Conservation (phyloP, 192 early-diverging fungal genomes). For the Gamsiella multidivaricata region DNA sequence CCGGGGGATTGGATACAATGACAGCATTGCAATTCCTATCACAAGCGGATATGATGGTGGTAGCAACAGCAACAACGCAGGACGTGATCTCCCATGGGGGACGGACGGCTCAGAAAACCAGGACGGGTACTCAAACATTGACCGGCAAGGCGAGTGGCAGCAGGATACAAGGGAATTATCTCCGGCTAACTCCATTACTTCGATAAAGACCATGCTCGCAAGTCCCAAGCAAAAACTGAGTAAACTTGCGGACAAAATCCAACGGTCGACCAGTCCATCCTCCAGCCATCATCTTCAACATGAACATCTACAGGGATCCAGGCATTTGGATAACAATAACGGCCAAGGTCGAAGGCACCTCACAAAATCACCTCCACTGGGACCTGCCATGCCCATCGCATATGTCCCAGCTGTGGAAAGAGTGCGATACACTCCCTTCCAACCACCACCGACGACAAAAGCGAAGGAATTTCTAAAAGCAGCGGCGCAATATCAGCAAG, state of each 20-base stretch:
- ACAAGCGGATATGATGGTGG: neutral
- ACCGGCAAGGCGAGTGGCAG: slow-evolving; percentile 38
- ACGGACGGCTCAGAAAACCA: slow-evolving; percentile 18
- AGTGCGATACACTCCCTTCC: slow-evolving; percentile 56
- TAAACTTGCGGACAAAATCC: slow-evolving; percentile 49
- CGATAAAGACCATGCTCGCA: slow-evolving; percentile 26
- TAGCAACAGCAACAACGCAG: neutral
- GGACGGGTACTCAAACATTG: slow-evolving; percentile 3
- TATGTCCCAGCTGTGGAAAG: slow-evolving; percentile 60
- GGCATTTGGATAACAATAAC: slow-evolving; percentile 24
- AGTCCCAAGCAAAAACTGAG: slow-evolving; percentile 44
- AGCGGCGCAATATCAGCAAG: slow-evolving; percentile 44
- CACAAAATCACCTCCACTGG: slow-evolving; percentile 51
- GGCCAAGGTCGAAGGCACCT: slow-evolving; percentile 27
- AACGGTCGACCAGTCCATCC: slow-evolving; percentile 55
- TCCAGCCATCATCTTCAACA: slow-evolving; percentile 46
- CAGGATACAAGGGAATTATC: slow-evolving; percentile 29
- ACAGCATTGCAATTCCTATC: slow-evolving; percentile 1
- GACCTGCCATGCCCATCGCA: slow-evolving; percentile 55
- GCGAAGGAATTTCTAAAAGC: slow-evolving; percentile 50
- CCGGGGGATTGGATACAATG: slow-evolving; percentile 31
- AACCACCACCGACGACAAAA: slow-evolving; percentile 48
- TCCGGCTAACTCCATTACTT: slow-evolving; percentile 49
- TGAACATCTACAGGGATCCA: slow-evolving; percentile 40
- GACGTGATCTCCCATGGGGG: slow-evolving; percentile 29